Percentiles rank a stretch among this genome's conserved stretches.
Conservation (phyloP, 768 basidiomycete species). For the Cystobasidium onofrii region DNA sequence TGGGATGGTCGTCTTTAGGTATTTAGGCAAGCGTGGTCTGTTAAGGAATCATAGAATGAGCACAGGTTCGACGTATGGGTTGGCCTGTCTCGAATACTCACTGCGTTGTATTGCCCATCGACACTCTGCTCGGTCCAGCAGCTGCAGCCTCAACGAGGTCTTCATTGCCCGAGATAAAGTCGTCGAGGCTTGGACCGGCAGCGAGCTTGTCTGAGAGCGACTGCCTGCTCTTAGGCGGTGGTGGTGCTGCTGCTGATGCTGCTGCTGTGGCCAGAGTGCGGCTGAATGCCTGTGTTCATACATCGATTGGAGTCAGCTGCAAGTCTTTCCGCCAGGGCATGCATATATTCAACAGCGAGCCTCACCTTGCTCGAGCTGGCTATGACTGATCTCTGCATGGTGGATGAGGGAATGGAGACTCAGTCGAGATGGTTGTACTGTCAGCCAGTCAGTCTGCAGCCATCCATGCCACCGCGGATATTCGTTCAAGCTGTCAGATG, state of each 20-base stretch:
- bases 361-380: conserved; percentile 12
- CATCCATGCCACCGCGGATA: no score
- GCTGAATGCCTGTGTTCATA: conserved; percentile 4
- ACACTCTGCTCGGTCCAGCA: conserved; percentile 1
- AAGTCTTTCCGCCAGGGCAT: neutral
- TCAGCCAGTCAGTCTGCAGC: no score
- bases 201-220: conserved; percentile 7
- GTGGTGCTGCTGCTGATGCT: neutral
- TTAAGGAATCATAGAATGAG: neutral
- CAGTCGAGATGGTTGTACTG: neutral
- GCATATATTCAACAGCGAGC: neutral
- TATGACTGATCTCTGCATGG: conserved; percentile 9
- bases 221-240: neutral
- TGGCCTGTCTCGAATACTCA: conserved; percentile 23
- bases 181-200: conserved; percentile 64
- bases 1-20: conserved; percentile 49
- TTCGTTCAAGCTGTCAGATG: neutral
- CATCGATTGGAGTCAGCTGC: neutral
- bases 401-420: neutral
- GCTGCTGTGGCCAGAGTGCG: neutral
- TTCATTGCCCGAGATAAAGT: conserved; percentile 62
- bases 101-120: conserved; percentile 5
- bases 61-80: neutral
- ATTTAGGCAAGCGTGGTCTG: conserved; percentile 36
- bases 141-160: conserved; percentile 37